Percentiles rank a stretch among this genome's conserved stretches.
Conservation (phyloP, 805 yeast species). For the Saccharomycopsis sp. region DNA sequence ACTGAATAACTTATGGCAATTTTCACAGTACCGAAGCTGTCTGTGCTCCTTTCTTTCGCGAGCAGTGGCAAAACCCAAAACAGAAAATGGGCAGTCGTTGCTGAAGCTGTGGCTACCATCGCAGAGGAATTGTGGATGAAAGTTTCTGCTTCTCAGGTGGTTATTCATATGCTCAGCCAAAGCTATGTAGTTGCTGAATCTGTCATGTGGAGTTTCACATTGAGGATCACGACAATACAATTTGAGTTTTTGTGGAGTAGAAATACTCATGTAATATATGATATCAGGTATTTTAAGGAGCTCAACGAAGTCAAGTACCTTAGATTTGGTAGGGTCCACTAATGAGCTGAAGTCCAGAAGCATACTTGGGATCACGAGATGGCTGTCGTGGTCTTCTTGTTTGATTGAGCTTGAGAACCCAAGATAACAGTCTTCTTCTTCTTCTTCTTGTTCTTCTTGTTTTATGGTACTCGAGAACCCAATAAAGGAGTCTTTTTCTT, state of each 20-base stretch:
- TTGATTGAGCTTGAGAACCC: too few species aligned
- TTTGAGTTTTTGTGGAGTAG: slow-evolving; percentile 17
- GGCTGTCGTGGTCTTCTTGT: too few species aligned
- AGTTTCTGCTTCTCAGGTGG: slow-evolving; percentile 7
- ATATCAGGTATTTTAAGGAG: not conserved
- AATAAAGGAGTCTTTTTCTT: too few species aligned
- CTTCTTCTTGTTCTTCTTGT: too few species aligned
- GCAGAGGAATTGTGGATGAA: slow-evolving; percentile 12
- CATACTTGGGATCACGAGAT: too few species aligned
- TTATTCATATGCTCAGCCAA: slow-evolving; percentile 19
- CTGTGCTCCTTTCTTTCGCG: slow-evolving; percentile 18
- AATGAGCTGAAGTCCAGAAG: not conserved
- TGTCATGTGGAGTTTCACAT: slow-evolving; percentile 4
- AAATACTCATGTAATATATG: slow-evolving; percentile 8
- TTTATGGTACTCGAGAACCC: too few species aligned
- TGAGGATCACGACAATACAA: slow-evolving; percentile 13
- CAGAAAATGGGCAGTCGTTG: slow-evolving; percentile 16
- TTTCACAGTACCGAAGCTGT: slow-evolving; percentile 11
- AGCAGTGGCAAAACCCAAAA: slow-evolving; percentile 15
- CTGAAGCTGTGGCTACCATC: slow-evolving; percentile 15
- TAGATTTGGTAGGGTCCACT: not conserved
- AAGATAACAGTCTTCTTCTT: too few species aligned
- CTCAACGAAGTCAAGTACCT: not conserved
- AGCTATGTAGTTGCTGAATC: slow-evolving; percentile 7
- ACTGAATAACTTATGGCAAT: slow-evolving; percentile 17